phyloP scores from a whole-genome alignment of 805 yeast genomes.

The Spathaspora hagerdaliae region DNA sequence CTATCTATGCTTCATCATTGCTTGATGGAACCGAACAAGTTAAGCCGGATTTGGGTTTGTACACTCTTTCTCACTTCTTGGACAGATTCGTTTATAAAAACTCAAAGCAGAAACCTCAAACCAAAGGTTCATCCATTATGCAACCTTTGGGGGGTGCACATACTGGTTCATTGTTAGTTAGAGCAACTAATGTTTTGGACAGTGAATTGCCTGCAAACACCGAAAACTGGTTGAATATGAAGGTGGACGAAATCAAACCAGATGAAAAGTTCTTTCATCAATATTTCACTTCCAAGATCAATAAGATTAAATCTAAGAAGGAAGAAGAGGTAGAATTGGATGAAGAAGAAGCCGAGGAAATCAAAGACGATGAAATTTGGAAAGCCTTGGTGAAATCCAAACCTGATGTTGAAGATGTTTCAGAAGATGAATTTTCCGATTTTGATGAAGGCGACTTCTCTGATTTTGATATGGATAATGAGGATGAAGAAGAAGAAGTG shows the following conservation, averaged over 20 bases:
- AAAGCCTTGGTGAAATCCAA: slow-evolving; percentile 69
- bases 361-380: slow-evolving; percentile 76
- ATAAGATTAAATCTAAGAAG: slow-evolving; percentile 23
- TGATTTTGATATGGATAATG: slow-evolving; percentile 41
- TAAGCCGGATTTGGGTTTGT: slow-evolving; percentile 89
- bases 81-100: slow-evolving; percentile 94
- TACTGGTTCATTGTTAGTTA: slow-evolving; percentile 65
- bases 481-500: slow-evolving; percentile 31
- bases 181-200: slow-evolving; percentile 44
- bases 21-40: slow-evolving; percentile 46
- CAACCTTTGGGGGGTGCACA: slow-evolving; percentile 92
- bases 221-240: slow-evolving; percentile 74
- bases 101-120: slow-evolving; percentile 68
- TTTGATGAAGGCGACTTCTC: slow-evolving; percentile 44
- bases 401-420: slow-evolving; percentile 54
- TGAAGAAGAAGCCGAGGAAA: slow-evolving; percentile 42
- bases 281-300: slow-evolving; percentile 66
- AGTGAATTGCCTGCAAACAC: slow-evolving; percentile 73
- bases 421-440: slow-evolving; percentile 30
- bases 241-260: slow-evolving; percentile 65
- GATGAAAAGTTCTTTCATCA: slow-evolving; percentile 87
- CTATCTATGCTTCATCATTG: slow-evolving; percentile 69
- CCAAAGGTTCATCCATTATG: slow-evolving; percentile 93
- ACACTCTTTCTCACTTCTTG: slow-evolving; percentile 83
- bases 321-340: slow-evolving; percentile 21